phyloP scores from a whole-genome alignment of 2,329 filamentous ascomycete species.

The Xylariales sp. region DNA sequence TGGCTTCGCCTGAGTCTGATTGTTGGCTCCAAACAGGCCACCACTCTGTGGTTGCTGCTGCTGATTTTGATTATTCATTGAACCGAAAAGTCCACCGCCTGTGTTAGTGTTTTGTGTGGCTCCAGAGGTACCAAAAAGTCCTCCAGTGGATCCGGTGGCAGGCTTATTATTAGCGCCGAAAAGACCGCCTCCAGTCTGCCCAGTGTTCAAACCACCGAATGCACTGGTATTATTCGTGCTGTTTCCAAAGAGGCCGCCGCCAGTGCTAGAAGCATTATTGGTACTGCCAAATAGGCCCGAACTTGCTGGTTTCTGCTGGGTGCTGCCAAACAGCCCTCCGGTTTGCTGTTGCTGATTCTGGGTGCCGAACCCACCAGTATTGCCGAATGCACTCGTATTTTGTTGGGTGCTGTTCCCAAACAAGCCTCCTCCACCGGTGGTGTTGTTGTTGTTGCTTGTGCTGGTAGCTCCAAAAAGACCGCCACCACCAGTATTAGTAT shows the following conservation, averaged over 20 bases:
- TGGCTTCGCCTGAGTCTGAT: slow-evolving; percentile 66
- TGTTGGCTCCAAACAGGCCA: slow-evolving; percentile 63
- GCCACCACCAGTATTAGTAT: slow-evolving; percentile 41
- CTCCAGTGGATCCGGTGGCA: slow-evolving; percentile 48
- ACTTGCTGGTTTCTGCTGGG: slow-evolving; percentile 52
- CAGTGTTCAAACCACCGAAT: slow-evolving; percentile 41
- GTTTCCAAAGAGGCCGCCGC: slow-evolving; percentile 59
- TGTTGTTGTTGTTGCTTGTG: slow-evolving; percentile 31
- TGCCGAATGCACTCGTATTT: slow-evolving; percentile 49
- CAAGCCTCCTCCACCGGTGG: slow-evolving; percentile 43
- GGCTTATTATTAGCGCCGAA: slow-evolving; percentile 57
- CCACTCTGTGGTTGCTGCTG: slow-evolving; percentile 52
- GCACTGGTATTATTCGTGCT: slow-evolving; percentile 47
- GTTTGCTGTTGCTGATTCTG: slow-evolving; percentile 55
- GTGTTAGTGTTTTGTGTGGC: slow-evolving; percentile 52
- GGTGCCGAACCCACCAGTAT: slow-evolving; percentile 48
- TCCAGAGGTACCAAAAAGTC: slow-evolving; percentile 58
- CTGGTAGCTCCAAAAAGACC: slow-evolving; percentile 51
- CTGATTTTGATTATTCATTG: slow-evolving; percentile 54
- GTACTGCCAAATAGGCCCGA: slow-evolving; percentile 55
- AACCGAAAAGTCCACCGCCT: slow-evolving; percentile 65
- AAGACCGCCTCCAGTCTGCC: slow-evolving; percentile 51
- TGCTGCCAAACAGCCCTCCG: slow-evolving; percentile 53
- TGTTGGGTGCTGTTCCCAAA: slow-evolving; percentile 49
- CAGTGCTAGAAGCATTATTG: slow-evolving; percentile 46